Evolutionary conservation across 2,329 filamentous ascomycete genomes (phyloP).

Genomic region (Hypoxylon sp.): DNA sequence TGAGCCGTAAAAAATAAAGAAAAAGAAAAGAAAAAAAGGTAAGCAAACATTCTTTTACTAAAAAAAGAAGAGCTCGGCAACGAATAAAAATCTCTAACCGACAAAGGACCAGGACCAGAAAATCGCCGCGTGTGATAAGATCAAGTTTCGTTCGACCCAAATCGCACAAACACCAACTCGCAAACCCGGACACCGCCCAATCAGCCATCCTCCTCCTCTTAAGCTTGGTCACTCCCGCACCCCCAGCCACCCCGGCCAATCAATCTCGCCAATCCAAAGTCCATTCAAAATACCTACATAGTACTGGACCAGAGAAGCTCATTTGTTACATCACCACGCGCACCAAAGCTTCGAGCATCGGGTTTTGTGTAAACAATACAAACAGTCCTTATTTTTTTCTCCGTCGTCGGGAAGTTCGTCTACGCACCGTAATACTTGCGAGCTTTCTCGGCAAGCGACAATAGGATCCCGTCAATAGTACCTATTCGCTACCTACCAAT

Average conservation of each 20-base stretch:
- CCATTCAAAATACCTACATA: constrained; percentile 35
- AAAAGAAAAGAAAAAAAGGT: constrained; percentile 31
- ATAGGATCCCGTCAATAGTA: constrained; percentile 16
- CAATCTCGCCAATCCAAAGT: constrained; percentile 46
- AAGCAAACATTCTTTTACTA: constrained; percentile 37
- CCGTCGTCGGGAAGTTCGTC: constrained; percentile 33
- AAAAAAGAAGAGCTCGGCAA: constrained; percentile 16
- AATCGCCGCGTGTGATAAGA: constrained; percentile 19
- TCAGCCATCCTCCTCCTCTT: constrained; percentile 23
- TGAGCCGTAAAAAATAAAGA: constrained; percentile 38
- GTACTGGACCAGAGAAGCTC: constrained; percentile 38
- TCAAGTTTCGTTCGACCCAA: constrained; percentile 26
- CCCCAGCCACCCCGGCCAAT: constrained; percentile 41
- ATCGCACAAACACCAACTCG: constrained; percentile 29
- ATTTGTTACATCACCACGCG: constrained; percentile 46
- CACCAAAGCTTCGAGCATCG: constrained; percentile 32
- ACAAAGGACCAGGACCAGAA: constrained; percentile 16
- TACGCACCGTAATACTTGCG: constrained; percentile 25
- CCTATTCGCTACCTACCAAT: constrained; percentile 10
- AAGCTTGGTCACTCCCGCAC: constrained; percentile 28
- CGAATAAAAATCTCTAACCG: constrained; percentile 27
- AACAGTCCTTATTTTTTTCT: constrained; percentile 33
- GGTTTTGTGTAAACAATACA: constrained; percentile 41
- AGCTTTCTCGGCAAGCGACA: constrained; percentile 30
- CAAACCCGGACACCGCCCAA: constrained; percentile 23